Evolutionary conservation across 306 rosid species (phyloP).

Genomic region (Myrica gale): DNA sequence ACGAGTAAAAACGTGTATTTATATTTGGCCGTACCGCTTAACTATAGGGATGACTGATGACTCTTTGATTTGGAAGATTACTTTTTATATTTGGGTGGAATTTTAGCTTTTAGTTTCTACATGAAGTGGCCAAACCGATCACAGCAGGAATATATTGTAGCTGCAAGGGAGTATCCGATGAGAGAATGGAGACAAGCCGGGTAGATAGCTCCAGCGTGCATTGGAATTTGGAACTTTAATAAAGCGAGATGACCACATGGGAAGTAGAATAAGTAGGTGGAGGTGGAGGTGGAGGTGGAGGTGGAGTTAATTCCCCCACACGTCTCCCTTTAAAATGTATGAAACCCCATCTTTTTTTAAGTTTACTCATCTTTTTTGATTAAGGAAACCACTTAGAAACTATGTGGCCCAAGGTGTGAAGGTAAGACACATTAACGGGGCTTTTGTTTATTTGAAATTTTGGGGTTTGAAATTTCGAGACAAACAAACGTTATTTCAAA

Average conservation of each 20-base stretch:
- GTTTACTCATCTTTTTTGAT: too few relatives aligned
- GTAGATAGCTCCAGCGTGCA: neutral
- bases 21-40: too few relatives aligned
- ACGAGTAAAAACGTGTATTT: too few relatives aligned
- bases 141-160: neutral
- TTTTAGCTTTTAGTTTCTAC: neutral
- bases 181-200: neutral
- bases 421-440: too few relatives aligned
- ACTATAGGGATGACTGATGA: too few relatives aligned
- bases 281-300: slow-evolving; percentile 18
- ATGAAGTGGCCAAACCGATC: neutral
- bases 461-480: too few relatives aligned
- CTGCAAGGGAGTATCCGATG: neutral
- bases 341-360: slow-evolving; percentile 12
- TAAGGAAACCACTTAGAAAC: too few relatives aligned
- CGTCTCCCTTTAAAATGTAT: slow-evolving; percentile 10
- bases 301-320: slow-evolving; percentile 22
- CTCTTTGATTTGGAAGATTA: too few relatives aligned
- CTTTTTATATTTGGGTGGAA: too few relatives aligned
- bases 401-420: neutral
- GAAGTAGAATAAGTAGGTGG: slow-evolving; percentile 28
- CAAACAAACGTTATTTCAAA: too few relatives aligned
- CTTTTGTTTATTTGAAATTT: too few relatives aligned
- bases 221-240: neutral
- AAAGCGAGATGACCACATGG: neutral